phyloP scores from a whole-genome alignment of 768 basidiomycete genomes.

The Lentinus brumalis region DNA sequence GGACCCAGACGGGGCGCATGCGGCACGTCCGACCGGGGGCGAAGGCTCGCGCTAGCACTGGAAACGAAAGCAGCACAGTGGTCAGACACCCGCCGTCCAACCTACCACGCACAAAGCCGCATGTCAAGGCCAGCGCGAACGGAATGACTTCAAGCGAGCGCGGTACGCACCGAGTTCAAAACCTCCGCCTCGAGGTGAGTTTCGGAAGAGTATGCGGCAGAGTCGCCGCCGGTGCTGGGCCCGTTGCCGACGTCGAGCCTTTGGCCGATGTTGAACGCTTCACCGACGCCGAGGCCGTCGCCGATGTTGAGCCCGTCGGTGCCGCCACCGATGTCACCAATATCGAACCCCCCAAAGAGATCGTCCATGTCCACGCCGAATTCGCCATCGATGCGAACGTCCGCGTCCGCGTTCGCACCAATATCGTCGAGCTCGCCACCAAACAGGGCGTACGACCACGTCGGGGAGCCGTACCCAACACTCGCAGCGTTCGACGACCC shows the following conservation, averaged over 20 bases:
- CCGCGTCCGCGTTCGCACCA: background rate
- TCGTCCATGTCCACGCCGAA: background rate
- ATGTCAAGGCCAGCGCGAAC: background rate
- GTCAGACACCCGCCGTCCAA: background rate
- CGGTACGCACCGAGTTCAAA: background rate
- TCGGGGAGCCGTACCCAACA: background rate
- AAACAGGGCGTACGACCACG: slow-evolving; percentile 10
- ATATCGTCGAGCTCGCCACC: slow-evolving; percentile 3
- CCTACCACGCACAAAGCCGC: background rate
- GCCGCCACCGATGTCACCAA: too few species aligned
- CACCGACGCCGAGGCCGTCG: too few species aligned
- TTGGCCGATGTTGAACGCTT: too few species aligned
- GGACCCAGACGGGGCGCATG: slow-evolving; percentile 1
- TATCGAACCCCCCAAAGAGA: background rate
- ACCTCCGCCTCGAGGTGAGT: too few species aligned
- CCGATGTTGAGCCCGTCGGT: too few species aligned
- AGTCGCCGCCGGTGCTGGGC: too few species aligned
- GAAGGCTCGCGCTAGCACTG: background rate
- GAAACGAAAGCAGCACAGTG: background rate
- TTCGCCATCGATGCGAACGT: background rate
- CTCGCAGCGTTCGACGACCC: slow-evolving; percentile 1
- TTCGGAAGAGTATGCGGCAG: too few species aligned
- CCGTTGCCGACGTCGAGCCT: too few species aligned
- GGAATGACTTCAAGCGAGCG: background rate
- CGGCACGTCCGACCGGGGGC: background rate